Base-by-base conservation (phyloP, 2,329 filamentous ascomycete genomes). In the Xylariaceae sp. region DNA sequence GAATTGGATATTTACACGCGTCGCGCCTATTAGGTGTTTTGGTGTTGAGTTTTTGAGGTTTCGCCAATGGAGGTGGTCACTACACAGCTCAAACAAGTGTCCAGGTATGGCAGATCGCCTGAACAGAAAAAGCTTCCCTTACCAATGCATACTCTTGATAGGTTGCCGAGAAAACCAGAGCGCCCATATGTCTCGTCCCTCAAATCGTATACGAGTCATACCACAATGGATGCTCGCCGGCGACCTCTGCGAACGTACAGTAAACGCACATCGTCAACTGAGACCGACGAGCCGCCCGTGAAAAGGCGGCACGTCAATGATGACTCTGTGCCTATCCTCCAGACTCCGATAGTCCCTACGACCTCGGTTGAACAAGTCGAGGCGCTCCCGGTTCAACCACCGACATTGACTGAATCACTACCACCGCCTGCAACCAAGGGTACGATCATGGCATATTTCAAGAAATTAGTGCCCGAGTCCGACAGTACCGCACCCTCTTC, bases 211-310 rank as follows among this genome's bases (percentile, higher is more conserved):
- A 15, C 51, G 3, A 32, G 33, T n/a, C 30, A 15, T n/a, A 22
- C 3, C 11, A 45, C 30, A 15, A 58, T 55, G 54, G 49, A 55
- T 27, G 30, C 43, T 30, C 38, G 55, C 42, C 67, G 65, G 52
- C 58, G 64, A 36, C 62, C 62, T 1, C 50, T 71, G 22, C 68
- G 68, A 49, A 72, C 69, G 4, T 72, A 72, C 32, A 61, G 69
- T 44, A 68, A 67, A 41, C 67, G 66, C 18, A 47, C 61, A 31
- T 46, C 43, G 6, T 58, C 59, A n/a, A 49, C 41, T 4, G 60
- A 58, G n/a, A 48, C 56, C 7, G n/a, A 47, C 30, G 59, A 63
- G 33, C 61, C 59, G 3, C 15, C 42, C 1, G 12, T 49, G 11
- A 67, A 66, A 52, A 64, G 55, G 44, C 60, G 51, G 38, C 57